phyloP scores from a whole-genome alignment of 139 green algal genomes.

The Edaphochlamys debaryana region DNA sequence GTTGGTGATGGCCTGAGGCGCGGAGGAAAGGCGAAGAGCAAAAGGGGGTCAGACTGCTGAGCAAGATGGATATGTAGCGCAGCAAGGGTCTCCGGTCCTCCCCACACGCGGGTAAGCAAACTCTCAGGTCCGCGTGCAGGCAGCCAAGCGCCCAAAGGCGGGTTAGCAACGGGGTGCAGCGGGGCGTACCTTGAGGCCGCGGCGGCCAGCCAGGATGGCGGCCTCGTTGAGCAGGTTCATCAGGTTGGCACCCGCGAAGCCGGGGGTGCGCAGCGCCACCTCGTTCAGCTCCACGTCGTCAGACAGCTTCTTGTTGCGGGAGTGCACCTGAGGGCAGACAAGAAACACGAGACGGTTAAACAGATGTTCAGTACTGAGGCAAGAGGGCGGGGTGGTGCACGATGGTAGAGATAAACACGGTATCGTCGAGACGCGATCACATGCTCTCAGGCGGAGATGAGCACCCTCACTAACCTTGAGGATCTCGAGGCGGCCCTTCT shows the following conservation, averaged over 20 bases:
- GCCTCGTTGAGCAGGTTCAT: slow-evolving; percentile 99
- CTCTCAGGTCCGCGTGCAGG: no score
- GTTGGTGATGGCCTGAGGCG: slow-evolving; percentile 56
- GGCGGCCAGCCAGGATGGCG: slow-evolving; percentile 95
- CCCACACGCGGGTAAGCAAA: no score
- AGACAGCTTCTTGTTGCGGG: slow-evolving; percentile 97
- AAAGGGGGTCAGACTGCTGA: no score
- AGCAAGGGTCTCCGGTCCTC: no score
- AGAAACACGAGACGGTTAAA: no score
- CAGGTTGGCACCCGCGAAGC: slow-evolving; percentile 95
- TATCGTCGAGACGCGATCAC: no score
- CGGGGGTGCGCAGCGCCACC: slow-evolving; percentile 93
- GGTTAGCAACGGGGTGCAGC: no score
- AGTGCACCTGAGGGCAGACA: slow-evolving; percentile 87
- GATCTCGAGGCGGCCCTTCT: slow-evolving; percentile 95
- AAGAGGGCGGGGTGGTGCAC: slow-evolving; percentile 73
- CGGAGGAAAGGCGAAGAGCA: neutral
- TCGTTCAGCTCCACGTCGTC: slow-evolving; percentile 94
- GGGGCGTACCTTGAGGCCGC: slow-evolving; percentile 69
- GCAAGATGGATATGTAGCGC: no score
- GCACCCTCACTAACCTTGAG: no score
- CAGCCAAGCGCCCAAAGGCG: no score
- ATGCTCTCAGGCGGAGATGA: no score
- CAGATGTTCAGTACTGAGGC: neutral
- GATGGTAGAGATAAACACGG: no score